Evolutionary conservation across 1,284 basidiomycete species (phyloP).

Genomic region (Trichosporon sp.): DNA sequence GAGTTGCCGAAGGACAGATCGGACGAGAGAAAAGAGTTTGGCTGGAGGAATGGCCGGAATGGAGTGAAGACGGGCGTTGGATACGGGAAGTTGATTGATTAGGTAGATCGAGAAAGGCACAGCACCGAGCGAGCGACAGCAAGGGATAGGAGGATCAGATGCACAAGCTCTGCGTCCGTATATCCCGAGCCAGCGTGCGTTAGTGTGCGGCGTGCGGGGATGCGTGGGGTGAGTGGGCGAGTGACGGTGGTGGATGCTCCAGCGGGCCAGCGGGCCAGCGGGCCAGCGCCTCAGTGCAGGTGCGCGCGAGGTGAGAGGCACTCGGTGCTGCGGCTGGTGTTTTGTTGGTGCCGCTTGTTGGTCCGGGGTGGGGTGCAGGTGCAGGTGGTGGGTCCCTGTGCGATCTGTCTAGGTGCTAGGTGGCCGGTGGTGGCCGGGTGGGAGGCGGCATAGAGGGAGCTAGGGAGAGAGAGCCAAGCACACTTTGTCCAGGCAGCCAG

Average conservation of each 20-base stretch:
- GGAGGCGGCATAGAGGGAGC: too few relatives aligned
- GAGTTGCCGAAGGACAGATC: neutral
- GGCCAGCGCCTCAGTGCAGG: too few relatives aligned
- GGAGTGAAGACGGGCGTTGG: neutral
- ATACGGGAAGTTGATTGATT: neutral
- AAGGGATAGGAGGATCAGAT: neutral
- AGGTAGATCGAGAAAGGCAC: neutral
- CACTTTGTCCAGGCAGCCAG: too few relatives aligned
- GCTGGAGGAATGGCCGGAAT: slow-evolving; percentile 1
- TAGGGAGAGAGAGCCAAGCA: too few relatives aligned
- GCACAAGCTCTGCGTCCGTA: neutral
- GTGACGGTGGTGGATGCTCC: neutral
- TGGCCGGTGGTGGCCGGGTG: neutral
- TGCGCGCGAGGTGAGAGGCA: neutral
- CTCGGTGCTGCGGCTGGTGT: neutral
- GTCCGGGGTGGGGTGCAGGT: neutral
- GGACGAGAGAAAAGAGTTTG: neutral
- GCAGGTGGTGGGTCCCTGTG: neutral
- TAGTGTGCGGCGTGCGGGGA: neutral
- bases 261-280: too few relatives aligned
- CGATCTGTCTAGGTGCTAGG: neutral
- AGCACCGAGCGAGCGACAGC: neutral
- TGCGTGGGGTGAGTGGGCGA: neutral
- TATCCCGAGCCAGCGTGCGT: neutral
- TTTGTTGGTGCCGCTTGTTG: neutral